These are phyloP conservation scores for Salvia sclarea DNA, from an alignment of 305 asterid genomes.

Conservation along the genomic window DNA sequence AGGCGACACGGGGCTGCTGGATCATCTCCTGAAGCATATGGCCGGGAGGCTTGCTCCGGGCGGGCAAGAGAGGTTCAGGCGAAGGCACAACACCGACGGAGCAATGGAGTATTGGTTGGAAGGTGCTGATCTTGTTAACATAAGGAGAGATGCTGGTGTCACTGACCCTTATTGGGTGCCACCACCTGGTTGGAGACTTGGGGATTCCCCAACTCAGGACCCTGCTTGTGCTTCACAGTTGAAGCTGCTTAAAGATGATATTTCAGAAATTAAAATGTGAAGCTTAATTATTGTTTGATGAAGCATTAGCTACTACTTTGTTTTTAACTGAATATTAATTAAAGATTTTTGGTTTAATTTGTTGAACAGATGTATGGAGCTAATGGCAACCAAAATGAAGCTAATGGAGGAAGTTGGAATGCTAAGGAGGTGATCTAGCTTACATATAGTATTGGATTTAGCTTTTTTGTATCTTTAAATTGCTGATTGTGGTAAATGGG, in stretches of 20 bases:
- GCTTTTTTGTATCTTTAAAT: too few relatives aligned
- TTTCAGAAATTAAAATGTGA: conserved; percentile 62
- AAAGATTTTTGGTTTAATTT: too few relatives aligned
- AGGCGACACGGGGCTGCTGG: conserved; percentile 89
- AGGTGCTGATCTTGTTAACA: conserved; percentile 70
- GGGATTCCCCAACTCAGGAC: conserved; percentile 88
- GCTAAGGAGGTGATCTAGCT: conserved; percentile 66
- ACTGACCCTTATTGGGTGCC: conserved; percentile 92
- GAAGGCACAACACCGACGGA: conserved; percentile 93
- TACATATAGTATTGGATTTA: too few relatives aligned
- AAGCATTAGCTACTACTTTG: too few relatives aligned
- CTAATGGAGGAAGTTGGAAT: conserved; percentile 66
- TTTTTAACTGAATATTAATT: too few relatives aligned
- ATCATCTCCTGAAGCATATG: conserved; percentile 93
- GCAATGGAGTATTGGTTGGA: conserved; percentile 99
- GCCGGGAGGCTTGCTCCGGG: conserved; percentile 91
- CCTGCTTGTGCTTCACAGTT: conserved; percentile 75
- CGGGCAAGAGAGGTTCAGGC: conserved; percentile 63
- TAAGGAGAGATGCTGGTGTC: conserved; percentile 81
- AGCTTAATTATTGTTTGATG: not conserved
- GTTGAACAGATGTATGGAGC: conserved; percentile 48
- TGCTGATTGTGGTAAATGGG: conserved; percentile 13
- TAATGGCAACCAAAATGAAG: conserved; percentile 54
- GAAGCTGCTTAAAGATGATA: conserved; percentile 58
- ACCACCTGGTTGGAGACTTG: conserved; percentile 92